Evolutionary conservation across 2,329 filamentous ascomycete genomes (phyloP).

Genomic region (Aspergillus sp.): DNA sequence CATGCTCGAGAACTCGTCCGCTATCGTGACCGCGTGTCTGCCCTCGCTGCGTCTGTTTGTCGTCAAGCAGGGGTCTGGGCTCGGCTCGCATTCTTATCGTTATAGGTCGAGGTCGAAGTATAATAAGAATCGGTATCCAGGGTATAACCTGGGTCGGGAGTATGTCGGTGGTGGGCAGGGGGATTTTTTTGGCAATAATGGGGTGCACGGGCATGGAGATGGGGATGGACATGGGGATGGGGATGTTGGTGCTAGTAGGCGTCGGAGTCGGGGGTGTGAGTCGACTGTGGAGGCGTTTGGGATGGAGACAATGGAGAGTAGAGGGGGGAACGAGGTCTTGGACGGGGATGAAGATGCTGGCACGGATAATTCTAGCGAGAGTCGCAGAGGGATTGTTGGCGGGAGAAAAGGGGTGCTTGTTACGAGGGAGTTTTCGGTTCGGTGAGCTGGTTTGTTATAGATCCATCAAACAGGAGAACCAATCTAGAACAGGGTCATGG

Average conservation of each 20-base stretch:
- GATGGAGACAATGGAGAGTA: not conserved
- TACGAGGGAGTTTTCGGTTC: not conserved
- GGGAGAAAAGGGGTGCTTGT: not conserved
- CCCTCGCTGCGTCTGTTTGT: not conserved
- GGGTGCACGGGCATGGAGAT: not conserved
- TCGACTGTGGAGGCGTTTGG: too few relatives aligned
- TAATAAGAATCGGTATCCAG: not conserved
- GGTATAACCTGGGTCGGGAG: not conserved
- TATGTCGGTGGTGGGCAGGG: not conserved
- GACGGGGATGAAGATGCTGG: not conserved
- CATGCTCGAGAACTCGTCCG: conserved; percentile 3
- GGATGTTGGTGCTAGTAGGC: too few relatives aligned
- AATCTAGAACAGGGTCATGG: too few relatives aligned
- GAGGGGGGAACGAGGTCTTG: not conserved
- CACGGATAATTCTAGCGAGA: not conserved
- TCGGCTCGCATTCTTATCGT: not conserved
- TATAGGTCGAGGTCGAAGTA: not conserved
- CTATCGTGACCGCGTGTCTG: not conserved
- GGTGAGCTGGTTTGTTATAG: too few relatives aligned
- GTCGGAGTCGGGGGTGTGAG: too few relatives aligned
- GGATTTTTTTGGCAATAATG: not conserved
- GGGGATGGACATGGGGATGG: too few relatives aligned
- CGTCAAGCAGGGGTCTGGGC: not conserved
- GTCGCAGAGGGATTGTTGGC: not conserved
- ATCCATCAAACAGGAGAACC: too few relatives aligned